Evolutionary conservation across 371 early-diverging fungal genomes (phyloP).

Genomic region (Syncephalastrum sp.): DNA sequence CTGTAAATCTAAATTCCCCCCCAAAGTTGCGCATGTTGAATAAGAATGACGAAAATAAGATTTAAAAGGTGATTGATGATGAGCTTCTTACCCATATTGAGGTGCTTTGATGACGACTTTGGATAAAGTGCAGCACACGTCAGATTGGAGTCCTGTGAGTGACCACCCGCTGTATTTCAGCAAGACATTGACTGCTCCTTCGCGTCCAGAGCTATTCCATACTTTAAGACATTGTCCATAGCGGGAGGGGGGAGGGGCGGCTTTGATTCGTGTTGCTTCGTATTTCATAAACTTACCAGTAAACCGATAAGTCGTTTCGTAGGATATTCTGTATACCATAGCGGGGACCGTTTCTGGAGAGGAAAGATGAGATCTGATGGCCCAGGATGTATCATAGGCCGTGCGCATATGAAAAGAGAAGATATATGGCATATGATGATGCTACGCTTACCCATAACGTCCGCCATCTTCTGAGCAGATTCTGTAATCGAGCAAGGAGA

Average conservation of each 20-base stretch:
- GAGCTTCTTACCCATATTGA: conserved; percentile 18
- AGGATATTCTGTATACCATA: conserved; percentile 31
- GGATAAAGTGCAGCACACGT: conserved; percentile 23
- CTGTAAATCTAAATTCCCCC: conserved; percentile 16
- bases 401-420: neutral
- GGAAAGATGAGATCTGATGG: conserved; percentile 2
- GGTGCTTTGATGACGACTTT: conserved; percentile 30
- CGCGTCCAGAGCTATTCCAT: conserved; percentile 20
- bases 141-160: conserved; percentile 5
- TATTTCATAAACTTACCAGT: conserved; percentile 16
- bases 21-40: neutral
- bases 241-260: too few relatives aligned
- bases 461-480: conserved; percentile 23
- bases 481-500: conserved; percentile 11
- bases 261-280: too few relatives aligned
- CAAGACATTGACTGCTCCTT: conserved; percentile 29
- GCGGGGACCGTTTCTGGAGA: conserved; percentile 7
- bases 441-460: conserved; percentile 16
- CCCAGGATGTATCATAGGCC: neutral
- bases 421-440: too few relatives aligned
- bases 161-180: conserved; percentile 19
- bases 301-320: conserved; percentile 27
- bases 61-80: too few relatives aligned
- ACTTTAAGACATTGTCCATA: neutral
- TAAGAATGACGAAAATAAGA: neutral